Base-by-base conservation (phyloP, 2,329 filamentous ascomycete species). In the Trematosphaeria pertusa region DNA sequence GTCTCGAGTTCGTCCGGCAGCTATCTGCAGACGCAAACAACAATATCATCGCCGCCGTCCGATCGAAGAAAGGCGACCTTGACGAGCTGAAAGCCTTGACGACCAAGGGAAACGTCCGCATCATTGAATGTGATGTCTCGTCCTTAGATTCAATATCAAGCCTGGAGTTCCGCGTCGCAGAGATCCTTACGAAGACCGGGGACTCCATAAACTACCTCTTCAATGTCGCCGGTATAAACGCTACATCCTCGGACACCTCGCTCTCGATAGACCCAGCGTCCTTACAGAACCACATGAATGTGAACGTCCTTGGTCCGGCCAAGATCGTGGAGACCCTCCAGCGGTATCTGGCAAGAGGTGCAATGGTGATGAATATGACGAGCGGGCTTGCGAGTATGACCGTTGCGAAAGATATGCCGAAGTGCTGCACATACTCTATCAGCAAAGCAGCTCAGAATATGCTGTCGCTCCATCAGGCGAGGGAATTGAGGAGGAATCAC, bases 241-340 rank as follows among this genome's bases (percentile, higher is more conserved):
- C 64, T 17, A 59, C 64, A 1, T 58, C 66, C 0, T 43, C 57
- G 7, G 69, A 78, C 39, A 75, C 62, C 12, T 70, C 68, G 17
- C 56, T 79, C 14, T 69, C 63, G 0, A 67, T 80, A 1, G 69
- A 69, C 8, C 54, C 71, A 0, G 61, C 65, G 1, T 69, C 65
- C 2, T 53, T 80, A 20, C 31, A 65, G 2, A 56, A 69, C n/a
- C 73, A 78, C 37, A 73, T 81, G 38, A 60, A 67, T 19, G 61
- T 72, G 52, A 80, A 81, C 43, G 76, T 80, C 3, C 43, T 79
- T 14, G 78, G 78, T 0, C 78, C 78, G 0, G 76, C 77, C 1
- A 76, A 76, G 46, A 68, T 73, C 5, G 69, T 77, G 0, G 67
- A 78, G 55, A 65, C 67, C 1, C 51, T 80, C 0, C 42, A 52